Base-by-base conservation (phyloP, 2,329 filamentous ascomycete species). In the Podosphaera fusca region DNA sequence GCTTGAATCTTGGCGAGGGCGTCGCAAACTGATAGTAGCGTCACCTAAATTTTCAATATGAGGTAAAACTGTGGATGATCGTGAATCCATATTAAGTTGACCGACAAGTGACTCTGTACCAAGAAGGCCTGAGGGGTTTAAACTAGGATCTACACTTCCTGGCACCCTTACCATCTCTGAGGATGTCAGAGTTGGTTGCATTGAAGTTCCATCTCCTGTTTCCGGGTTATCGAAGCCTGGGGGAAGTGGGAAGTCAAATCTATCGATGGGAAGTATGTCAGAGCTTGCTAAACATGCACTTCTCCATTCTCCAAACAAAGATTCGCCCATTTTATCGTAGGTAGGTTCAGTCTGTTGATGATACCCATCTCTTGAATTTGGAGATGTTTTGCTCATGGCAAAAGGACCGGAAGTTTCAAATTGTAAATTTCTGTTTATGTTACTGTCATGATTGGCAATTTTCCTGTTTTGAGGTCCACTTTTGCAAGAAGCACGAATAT, bases 281-380 rank as follows among this genome's bases (percentile, higher is more conserved):
- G 65, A 66, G 56, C 66, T 68, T 59, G 62, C 63, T 40, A 67
- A 58, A 35, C 59, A 61, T 35, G 64, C 65, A 21, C 60, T 45
- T 55, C 63, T 61, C 8, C 68, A 62, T 59, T 68, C 67, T 33
- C 66, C 67, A 60, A 67, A 67, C 35, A 68, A 58, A 35, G 63
- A 63, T 42, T 58, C 61, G 40, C 60, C 62, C 4, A 49, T 56
- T 53, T 52, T 55, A 30, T 61, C 59, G 30, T 21, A 31, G 34
- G 42, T 47, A 30, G 55, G 35, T 12, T n/a, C 57, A 14, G 56
- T 52, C 36, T 59, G 52, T 29, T 61, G 62, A 6, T 57, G 58
- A 52, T 60, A 63, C 33, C 58, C 60, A 36, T 62, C 60, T 8
- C 60, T 57, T 54, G 31, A 60, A 30, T 58, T 61, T 6, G 56